phyloP scores from a whole-genome alignment of 345 rosid species.

The Aquilaria yunnanensis region DNA sequence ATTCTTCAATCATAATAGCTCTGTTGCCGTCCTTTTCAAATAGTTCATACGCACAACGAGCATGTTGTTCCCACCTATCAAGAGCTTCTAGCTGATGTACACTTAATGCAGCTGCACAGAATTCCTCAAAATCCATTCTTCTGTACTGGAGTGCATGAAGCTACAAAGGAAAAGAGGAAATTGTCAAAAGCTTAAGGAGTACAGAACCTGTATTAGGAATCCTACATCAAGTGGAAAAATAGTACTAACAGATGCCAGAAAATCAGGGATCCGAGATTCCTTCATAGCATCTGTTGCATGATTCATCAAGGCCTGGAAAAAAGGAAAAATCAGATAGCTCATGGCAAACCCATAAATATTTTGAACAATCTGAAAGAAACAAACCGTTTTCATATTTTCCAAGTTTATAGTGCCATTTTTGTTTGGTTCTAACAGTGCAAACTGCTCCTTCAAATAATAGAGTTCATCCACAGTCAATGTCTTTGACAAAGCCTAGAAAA shows the following conservation, averaged over 20 bases:
- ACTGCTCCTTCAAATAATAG: constrained; percentile 80
- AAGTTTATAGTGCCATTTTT: constrained; percentile 70
- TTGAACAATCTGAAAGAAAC: constrained; percentile 13
- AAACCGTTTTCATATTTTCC: constrained; percentile 65
- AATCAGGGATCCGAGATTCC: constrained; percentile 84
- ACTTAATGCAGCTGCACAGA: constrained; percentile 83
- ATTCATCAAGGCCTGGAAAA: constrained; percentile 76
- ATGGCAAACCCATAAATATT: constrained; percentile 9
- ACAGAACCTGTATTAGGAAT: neutral
- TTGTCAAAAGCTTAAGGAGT: constrained; percentile 1
- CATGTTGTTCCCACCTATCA: constrained; percentile 89
- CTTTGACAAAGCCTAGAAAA: constrained; percentile 78
- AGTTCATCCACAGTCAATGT: constrained; percentile 80
- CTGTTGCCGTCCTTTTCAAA: constrained; percentile 94
- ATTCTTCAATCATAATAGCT: constrained; percentile 82
- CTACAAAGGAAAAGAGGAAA: constrained; percentile 30
- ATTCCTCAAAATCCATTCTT: constrained; percentile 91
- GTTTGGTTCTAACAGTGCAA: constrained; percentile 76
- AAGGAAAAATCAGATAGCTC: constrained; percentile 2
- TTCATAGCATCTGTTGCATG: constrained; percentile 89
- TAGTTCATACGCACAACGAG: constrained; percentile 86
- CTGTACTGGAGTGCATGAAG: constrained; percentile 81
- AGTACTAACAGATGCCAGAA: constrained; percentile 64
- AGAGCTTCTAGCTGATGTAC: constrained; percentile 96
- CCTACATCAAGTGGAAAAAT: neutral